phyloP scores from a whole-genome alignment of 2,329 filamentous ascomycete species.

The Drechslerella coelobrocha region DNA sequence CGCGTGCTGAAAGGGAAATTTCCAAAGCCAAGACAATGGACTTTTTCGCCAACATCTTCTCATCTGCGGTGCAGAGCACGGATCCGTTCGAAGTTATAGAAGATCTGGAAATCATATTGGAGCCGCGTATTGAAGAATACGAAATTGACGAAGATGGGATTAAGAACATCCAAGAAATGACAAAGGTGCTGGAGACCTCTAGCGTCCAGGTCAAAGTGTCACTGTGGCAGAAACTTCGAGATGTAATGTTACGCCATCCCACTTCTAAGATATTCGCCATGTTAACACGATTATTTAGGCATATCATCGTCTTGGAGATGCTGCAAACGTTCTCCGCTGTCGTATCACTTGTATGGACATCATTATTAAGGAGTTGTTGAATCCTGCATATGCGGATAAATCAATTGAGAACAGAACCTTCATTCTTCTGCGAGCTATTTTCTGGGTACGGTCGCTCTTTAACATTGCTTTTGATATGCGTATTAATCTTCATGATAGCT shows the following conservation, averaged over 20 bases:
- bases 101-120: constrained; percentile 87
- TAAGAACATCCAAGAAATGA: constrained; percentile 73
- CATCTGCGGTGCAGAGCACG: constrained; percentile 70
- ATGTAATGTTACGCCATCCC: too few relatives aligned
- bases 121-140: constrained; percentile 62
- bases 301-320: constrained; percentile 82
- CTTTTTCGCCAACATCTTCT: constrained; percentile 90
- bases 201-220: constrained; percentile 83
- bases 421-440: constrained; percentile 65
- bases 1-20: constrained; percentile 87
- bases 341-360: constrained; percentile 84
- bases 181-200: constrained; percentile 81
- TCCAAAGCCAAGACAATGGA: constrained; percentile 94
- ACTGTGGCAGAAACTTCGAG: constrained; percentile 87
- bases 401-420: constrained; percentile 71
- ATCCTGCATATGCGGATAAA: constrained; percentile 65
- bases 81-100: constrained; percentile 87
- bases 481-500: constrained; percentile 16
- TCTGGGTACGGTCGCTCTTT: constrained; percentile 70
- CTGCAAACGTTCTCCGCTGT: constrained; percentile 87
- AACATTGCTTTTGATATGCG: constrained; percentile 56
- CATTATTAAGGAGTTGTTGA: constrained; percentile 73
- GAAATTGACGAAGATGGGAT: constrained; percentile 58
- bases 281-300: constrained; percentile 63
- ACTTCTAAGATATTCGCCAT: background rate